Conservation (phyloP, 192 early-diverging fungal species). For the Gryganskiella cystojenkinii region DNA sequence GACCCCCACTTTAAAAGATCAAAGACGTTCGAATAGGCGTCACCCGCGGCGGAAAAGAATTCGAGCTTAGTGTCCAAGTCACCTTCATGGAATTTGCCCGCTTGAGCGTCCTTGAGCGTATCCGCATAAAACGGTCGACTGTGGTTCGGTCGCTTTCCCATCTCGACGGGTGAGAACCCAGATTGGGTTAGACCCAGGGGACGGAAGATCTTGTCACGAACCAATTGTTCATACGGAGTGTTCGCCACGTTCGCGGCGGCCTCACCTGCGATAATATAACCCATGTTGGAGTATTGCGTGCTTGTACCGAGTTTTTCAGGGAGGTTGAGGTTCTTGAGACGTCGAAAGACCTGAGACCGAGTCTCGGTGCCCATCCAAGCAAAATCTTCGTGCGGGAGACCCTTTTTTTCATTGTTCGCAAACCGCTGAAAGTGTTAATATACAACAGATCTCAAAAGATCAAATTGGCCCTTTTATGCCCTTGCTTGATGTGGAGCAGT, state of each 20-base stretch:
- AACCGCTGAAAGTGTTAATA: too few species aligned
- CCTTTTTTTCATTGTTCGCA: background rate
- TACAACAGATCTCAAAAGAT: too few species aligned
- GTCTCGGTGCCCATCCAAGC: conserved; percentile 1
- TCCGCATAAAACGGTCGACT: background rate
- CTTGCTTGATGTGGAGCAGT: too few species aligned
- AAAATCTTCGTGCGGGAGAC: background rate
- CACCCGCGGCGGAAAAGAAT: too few species aligned
- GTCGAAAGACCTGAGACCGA: conserved; percentile 11
- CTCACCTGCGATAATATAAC: conserved; percentile 24
- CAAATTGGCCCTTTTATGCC: too few species aligned
- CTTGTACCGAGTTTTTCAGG: background rate
- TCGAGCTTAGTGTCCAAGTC: too few species aligned
- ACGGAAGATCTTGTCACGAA: conserved; percentile 10
- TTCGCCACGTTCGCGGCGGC: conserved; percentile 9
- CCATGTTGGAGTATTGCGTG: conserved; percentile 11
- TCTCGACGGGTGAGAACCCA: conserved; percentile 6
- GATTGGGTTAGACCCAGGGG: too few species aligned
- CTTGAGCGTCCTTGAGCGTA: conserved; percentile 7
- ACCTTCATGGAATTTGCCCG: background rate
- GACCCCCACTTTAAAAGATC: too few species aligned
- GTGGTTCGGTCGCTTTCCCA: conserved; percentile 8
- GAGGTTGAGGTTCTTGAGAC: conserved; percentile 4
- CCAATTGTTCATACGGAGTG: conserved; percentile 6
- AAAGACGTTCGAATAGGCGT: too few species aligned